Evolutionary conservation across 176 grass and related monocot species (phyloP).

Genomic region (Aegilops speltoides): DNA sequence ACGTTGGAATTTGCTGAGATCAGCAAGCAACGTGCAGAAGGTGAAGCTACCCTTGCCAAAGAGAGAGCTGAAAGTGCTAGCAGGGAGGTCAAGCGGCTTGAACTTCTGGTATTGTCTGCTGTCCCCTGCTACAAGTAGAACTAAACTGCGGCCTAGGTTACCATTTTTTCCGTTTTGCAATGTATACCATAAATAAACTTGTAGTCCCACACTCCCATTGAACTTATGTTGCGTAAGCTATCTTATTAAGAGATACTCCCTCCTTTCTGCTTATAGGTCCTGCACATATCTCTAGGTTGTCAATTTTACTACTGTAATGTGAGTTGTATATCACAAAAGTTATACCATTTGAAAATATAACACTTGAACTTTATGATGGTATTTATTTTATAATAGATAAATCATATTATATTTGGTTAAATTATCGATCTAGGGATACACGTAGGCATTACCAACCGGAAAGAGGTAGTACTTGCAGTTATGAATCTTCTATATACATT

Average conservation of each 20-base stretch:
- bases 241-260: neutral
- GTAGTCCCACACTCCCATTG: neutral
- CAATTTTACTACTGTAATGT: too few relatives aligned
- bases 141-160: neutral
- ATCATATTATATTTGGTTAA: too few relatives aligned
- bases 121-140: constrained; percentile 8
- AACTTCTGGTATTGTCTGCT: constrained; percentile 65
- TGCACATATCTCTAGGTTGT: too few relatives aligned
- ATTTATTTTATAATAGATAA: too few relatives aligned
- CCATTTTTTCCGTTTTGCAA: neutral
- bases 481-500: constrained; percentile 21
- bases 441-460: too few relatives aligned
- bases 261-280: too few relatives aligned
- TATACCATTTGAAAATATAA: too few relatives aligned
- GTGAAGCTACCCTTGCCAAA: constrained; percentile 71
- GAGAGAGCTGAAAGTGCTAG: constrained; percentile 62
- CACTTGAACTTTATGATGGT: too few relatives aligned
- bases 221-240: neutral
- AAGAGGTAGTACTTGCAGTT: neutral
- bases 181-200: neutral
- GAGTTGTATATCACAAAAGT: too few relatives aligned
- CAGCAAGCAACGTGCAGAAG: constrained; percentile 78
- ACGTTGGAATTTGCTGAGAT: constrained; percentile 64
- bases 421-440: too few relatives aligned
- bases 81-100: constrained; percentile 72